Evolutionary conservation across 2,329 filamentous ascomycete species (phyloP), one percentile per base, ranked within the genome.

Genomic region (Calonectria crousiana): DNA sequence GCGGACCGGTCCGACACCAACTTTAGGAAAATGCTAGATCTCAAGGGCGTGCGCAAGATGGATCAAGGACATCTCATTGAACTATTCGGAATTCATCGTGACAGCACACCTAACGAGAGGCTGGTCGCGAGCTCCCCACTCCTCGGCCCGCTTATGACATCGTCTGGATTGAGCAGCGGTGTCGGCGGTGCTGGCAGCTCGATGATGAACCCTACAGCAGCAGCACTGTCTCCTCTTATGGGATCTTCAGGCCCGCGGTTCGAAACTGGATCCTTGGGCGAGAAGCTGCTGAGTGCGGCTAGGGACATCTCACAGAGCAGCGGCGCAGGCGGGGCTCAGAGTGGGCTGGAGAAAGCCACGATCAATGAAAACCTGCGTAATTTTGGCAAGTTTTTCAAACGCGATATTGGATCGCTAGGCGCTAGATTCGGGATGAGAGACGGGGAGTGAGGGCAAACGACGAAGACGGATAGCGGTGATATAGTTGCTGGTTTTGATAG

Each of bases 301-400:
- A 90, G 95, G 75, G 95, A 98, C 81, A 95, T 98, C 79, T 94
- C 94, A 5, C 94, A 91, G 68, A 83, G 85, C 26, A 83, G 85
- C 26, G 79, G 77, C 69, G 77, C 78, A 65, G 79, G 77, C n/a
- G 80, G 69, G 78, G 86, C 81, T 47, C 85, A 86, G 75, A 87
- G 78, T 18, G 87, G 85, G 20, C 81, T 88, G 70, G 88, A 91
- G 69, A 92, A 93, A 80, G 91, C 91, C 10, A 95, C 94, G 67
- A 91, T 98, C 77, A 98, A 98, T 83, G 96, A 98, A 85, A 98
- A 98, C 84, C 84, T 98, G 85, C 96, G 95, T 87, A 98, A 95
- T 83, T 95, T 99, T 85, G 96, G 96, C 30, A 98, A 98, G 85
- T 98, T 98, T 86, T 98, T 98, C 87, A 92, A 94, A 76, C 89